A percentile compares a stretch with the other conserved stretches of the same genome.
Evolutionary conservation across 129 eudicot species (phyloP).

Genomic region (Centaurea solstitialis): DNA sequence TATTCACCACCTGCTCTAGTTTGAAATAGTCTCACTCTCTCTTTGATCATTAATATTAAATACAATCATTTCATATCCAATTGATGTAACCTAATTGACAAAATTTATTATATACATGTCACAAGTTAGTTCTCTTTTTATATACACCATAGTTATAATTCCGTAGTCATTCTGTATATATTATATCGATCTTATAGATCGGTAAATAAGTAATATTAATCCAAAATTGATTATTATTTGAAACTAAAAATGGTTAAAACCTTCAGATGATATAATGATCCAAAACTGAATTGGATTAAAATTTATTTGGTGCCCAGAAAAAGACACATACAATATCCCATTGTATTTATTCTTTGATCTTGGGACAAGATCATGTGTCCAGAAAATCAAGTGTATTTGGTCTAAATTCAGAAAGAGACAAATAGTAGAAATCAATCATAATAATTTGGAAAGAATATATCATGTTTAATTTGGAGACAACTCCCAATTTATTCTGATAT

Average conservation of each 20-base stretch:
- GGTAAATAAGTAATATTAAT: background rate
- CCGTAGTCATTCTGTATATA: no score
- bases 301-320: background rate
- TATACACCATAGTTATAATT: no score
- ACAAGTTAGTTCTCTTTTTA: background rate
- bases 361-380: background rate
- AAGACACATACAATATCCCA: slow-evolving; percentile 9
- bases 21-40: background rate
- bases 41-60: background rate
- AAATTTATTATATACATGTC: background rate
- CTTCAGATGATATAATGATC: background rate
- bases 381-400: slow-evolving; percentile 14
- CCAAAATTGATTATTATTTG: no score
- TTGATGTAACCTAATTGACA: background rate
- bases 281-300: background rate
- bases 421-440: slow-evolving; percentile 11
- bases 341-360: background rate
- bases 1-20: background rate
- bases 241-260: background rate
- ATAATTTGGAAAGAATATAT: slow-evolving; percentile 7
- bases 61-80: background rate
- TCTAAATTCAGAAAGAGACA: slow-evolving; percentile 7
- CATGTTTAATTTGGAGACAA: slow-evolving; percentile 6
- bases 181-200: no score
- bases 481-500: slow-evolving; percentile 11